Conservation (phyloP, 140 eudicot genomes). For the Flaveria floridana region DNA sequence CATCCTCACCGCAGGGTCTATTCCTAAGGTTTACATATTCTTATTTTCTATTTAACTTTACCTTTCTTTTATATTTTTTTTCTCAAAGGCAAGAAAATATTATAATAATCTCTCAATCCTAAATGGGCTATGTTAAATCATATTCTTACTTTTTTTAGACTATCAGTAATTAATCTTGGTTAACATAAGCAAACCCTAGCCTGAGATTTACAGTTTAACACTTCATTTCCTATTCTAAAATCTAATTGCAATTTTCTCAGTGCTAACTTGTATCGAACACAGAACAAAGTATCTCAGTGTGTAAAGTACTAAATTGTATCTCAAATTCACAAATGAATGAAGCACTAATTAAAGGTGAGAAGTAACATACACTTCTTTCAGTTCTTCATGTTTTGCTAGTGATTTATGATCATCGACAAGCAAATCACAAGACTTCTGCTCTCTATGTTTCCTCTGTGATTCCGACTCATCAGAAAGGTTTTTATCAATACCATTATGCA, state of each 20-base stretch:
- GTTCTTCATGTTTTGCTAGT: conserved; percentile 39
- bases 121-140: not conserved
- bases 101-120: not conserved
- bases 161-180: no score
- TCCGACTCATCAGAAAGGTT: conserved; percentile 38
- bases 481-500: conserved; percentile 42
- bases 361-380: conserved; percentile 56
- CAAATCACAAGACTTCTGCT: conserved; percentile 42
- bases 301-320: not conserved
- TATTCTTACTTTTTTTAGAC: not conserved
- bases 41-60: not conserved
- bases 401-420: conserved; percentile 48
- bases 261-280: conserved; percentile 12
- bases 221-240: not conserved
- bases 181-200: conserved; percentile 10
- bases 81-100: not conserved
- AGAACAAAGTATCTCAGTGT: not conserved
- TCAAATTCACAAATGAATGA: conserved; percentile 16
- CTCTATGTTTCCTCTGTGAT: conserved; percentile 46
- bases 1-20: not conserved
- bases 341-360: conserved; percentile 23
- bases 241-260: not conserved
- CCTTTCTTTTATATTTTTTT: no score
- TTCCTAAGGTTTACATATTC: not conserved
- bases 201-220: not conserved